These are phyloP conservation scores for Paraphoma chrysanthemicola DNA, from an alignment of 2,329 filamentous ascomycete species.

Conservation along the genomic window DNA sequence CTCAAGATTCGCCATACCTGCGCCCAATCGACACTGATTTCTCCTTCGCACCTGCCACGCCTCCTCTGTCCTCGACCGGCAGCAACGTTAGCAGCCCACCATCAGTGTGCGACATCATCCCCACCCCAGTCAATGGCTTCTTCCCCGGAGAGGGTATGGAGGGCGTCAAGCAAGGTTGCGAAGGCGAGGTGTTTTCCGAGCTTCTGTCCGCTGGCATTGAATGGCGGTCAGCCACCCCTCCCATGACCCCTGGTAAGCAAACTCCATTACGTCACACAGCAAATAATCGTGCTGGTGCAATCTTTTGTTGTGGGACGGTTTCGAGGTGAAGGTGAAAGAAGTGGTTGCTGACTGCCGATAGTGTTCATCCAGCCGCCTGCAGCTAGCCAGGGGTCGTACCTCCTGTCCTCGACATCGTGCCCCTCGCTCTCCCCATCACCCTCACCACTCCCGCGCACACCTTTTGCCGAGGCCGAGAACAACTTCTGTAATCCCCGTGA, in stretches of 20 bases:
- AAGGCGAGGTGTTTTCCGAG: conserved; percentile 74
- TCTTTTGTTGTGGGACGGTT: background rate
- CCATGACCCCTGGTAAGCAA: conserved; percentile 82
- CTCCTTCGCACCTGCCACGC: conserved; percentile 80
- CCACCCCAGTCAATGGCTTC: conserved; percentile 84
- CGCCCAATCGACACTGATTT: conserved; percentile 78
- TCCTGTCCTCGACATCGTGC: conserved; percentile 75
- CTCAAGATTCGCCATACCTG: conserved; percentile 62
- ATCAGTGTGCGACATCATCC: conserved; percentile 74
- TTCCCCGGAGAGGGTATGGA: conserved; percentile 57
- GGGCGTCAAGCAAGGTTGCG: conserved; percentile 64
- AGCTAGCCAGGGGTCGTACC: conserved; percentile 70
- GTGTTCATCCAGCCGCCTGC: conserved; percentile 73
- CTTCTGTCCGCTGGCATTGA: conserved; percentile 77
- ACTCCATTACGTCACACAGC: background rate
- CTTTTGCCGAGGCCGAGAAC: conserved; percentile 73
- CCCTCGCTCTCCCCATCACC: conserved; percentile 89
- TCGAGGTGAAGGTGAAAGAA: conserved; percentile 3
- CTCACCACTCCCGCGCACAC: conserved; percentile 75
- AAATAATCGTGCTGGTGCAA: background rate
- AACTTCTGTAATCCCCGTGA: conserved; percentile 93
- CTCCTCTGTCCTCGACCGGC: conserved; percentile 82
- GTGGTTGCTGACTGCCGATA: conserved; percentile 45
- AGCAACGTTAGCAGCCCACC: conserved; percentile 86
- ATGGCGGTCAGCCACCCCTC: conserved; percentile 78